Evolutionary conservation across 768 basidiomycete species (phyloP).

Genomic region (Lactarius quietus): DNA sequence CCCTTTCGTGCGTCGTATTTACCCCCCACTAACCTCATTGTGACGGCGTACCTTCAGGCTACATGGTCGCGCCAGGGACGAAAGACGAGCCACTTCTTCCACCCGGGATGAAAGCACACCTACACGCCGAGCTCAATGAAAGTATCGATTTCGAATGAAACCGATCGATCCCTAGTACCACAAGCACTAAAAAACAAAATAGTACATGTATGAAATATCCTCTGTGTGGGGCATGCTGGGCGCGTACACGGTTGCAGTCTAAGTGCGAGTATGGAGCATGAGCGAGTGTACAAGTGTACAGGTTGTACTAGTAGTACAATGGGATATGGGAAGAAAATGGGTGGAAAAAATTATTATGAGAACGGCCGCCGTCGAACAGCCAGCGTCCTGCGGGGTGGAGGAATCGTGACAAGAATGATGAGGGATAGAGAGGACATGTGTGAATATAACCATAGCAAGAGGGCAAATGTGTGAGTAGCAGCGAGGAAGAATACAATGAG

Average conservation of each 20-base stretch:
- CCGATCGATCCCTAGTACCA: neutral
- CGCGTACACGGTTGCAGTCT: neutral
- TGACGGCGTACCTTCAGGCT: constrained; percentile 34
- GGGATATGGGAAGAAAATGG: neutral
- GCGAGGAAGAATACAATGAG: neutral
- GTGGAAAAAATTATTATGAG: neutral
- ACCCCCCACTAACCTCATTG: neutral
- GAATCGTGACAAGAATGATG: neutral
- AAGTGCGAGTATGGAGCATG: neutral
- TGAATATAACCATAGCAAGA: constrained; percentile 9
- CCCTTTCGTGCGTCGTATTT: constrained; percentile 71
- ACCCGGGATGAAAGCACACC: constrained; percentile 82
- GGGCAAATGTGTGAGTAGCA: neutral
- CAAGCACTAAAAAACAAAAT: neutral
- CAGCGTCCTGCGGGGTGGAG: neutral
- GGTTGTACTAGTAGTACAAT: too few relatives aligned
- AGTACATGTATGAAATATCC: neutral
- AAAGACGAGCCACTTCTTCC: constrained; percentile 71
- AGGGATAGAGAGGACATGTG: neutral
- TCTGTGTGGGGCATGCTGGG: neutral
- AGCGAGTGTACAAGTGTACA: constrained; percentile 1
- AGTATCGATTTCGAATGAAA: constrained; percentile 70
- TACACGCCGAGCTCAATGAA: constrained; percentile 84
- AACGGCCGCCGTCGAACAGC: neutral
- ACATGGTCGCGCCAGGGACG: constrained; percentile 39